phyloP scores from a whole-genome alignment of 306 rosid species.

The Begonia peltatifolia region DNA sequence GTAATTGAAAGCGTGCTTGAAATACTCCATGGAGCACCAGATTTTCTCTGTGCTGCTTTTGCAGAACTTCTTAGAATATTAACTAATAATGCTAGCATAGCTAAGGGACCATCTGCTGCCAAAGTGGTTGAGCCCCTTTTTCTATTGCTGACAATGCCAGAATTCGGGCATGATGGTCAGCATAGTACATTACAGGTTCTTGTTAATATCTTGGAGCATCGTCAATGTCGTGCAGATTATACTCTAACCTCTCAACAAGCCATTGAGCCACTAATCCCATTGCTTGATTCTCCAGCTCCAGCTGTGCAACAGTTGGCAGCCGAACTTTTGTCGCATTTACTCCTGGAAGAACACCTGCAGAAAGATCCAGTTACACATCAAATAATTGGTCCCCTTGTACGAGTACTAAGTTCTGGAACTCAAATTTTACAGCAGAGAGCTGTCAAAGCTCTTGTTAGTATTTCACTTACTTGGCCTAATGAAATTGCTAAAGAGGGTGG shows the following conservation, averaged over 20 bases:
- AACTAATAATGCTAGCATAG: conserved; percentile 93
- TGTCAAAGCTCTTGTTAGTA: conserved; percentile 88
- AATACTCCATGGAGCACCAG: conserved; percentile 81
- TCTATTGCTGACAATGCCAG: conserved; percentile 63
- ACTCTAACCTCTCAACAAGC: conserved; percentile 72
- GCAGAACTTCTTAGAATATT: conserved; percentile 89
- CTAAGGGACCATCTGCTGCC: conserved; percentile 85
- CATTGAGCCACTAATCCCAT: conserved; percentile 79
- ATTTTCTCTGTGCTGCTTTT: conserved; percentile 73
- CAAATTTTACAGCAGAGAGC: conserved; percentile 97
- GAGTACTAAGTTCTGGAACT: conserved; percentile 79
- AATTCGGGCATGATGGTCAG: conserved; percentile 90
- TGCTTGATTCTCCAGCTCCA: conserved; percentile 80
- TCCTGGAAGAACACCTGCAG: conserved; percentile 76
- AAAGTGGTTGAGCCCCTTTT: conserved; percentile 91
- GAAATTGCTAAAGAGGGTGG: conserved; percentile 98
- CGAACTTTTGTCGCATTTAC: conserved; percentile 91
- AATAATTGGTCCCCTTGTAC: conserved; percentile 78
- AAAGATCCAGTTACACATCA: conserved; percentile 81
- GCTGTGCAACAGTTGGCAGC: conserved; percentile 98
- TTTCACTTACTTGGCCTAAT: conserved; percentile 90
- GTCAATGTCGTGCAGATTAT: conserved; percentile 89
- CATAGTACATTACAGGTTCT: conserved; percentile 91
- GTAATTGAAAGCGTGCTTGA: conserved; percentile 78
- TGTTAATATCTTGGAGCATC: conserved; percentile 90